These are phyloP conservation scores for Botryotinia globosa DNA, from an alignment of 2,329 filamentous ascomycete species.

Conservation along the genomic window DNA sequence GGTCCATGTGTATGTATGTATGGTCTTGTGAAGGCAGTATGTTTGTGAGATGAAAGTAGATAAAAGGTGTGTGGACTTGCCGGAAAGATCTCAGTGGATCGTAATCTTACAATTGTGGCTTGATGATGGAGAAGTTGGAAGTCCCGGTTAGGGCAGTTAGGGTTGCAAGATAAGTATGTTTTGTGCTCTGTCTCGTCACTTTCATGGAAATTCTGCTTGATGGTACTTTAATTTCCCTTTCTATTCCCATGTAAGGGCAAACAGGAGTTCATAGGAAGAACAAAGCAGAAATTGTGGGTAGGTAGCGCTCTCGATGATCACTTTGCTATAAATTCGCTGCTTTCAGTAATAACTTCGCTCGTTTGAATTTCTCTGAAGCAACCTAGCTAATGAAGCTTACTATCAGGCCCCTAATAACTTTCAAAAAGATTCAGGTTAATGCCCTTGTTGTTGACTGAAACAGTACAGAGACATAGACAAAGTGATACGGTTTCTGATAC, in stretches of 20 bases:
- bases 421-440: too few species aligned
- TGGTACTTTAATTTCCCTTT: neutral
- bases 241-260: too few species aligned
- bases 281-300: too few species aligned
- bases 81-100: neutral
- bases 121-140: neutral
- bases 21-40: neutral
- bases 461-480: neutral
- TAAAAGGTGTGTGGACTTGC: neutral
- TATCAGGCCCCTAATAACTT: fast-evolving
- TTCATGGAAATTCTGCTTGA: neutral
- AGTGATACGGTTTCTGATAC: neutral
- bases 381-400: too few species aligned
- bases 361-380: too few species aligned
- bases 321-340: neutral
- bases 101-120: too few species aligned
- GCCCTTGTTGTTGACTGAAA: too few species aligned
- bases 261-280: neutral
- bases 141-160: neutral
- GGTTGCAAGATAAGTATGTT: neutral
- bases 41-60: neutral
- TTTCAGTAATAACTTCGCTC: neutral
- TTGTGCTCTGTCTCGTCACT: neutral
- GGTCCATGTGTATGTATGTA: neutral
- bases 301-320: too few species aligned